Base-by-base conservation (phyloP, 1,284 basidiomycete species). In the Ceratobasidium sp. region DNA sequence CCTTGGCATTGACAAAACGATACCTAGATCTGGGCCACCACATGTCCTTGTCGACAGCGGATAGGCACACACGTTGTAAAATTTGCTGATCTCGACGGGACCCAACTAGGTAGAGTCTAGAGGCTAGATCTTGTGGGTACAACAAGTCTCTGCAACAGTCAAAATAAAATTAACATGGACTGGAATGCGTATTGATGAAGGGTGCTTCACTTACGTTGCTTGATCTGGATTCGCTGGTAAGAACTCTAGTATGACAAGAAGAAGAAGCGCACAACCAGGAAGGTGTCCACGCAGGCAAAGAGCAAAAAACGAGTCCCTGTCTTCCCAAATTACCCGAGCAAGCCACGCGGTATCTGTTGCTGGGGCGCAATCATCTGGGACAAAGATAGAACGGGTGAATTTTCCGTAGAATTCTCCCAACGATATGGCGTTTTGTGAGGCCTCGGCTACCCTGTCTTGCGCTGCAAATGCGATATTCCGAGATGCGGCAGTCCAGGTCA, bases 31-130 rank as follows among this genome's bases (percentile, higher is more conserved):
- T 9, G 22, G 5, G 2, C 51, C 13, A 53, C 4, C 3, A 29
- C 8, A 56, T 27, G 29, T 2, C 16, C 16, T 29, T 31, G 29
- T 22, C 1, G 11, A 13, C 2, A 14, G 53, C 9, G 8, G 27
- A 6, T 24, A 29, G 1, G 16, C 53, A 56, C 4, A 56, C 53
- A 27, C 2, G 53, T 2, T 16, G 27, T 31, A 56, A 24, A 2
- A 56, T 7, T 14, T 56, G 24, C 31, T 24, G 22, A 56, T 56
- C 53, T 3, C 27, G 53, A 13, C 8, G 53, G 8, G 53, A 31
- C 16, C 53, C 53, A 8, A 56, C 53, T 27, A 56, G 53, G 27
- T 56, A 56, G 29, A 56, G 22, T 56, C 53, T 14, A 27, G 31
- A 31, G 27, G 8, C 5, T 1, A 56, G 53, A 24, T 51, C 48